Conservation (phyloP, 2,329 filamentous ascomycete genomes). For the Fusarium nanum region DNA sequence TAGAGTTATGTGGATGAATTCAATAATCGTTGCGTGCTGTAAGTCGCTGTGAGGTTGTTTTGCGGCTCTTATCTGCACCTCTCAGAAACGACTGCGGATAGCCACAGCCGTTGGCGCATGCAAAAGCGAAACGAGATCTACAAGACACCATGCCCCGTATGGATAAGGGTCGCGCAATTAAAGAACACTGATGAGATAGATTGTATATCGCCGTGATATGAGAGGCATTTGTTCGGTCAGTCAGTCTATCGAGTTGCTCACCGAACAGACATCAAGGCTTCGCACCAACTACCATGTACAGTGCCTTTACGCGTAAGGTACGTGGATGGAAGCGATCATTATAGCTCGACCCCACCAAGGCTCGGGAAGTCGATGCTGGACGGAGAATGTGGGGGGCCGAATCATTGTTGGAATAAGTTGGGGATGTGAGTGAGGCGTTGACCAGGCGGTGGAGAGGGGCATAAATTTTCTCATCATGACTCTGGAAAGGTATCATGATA, state of each 20-base stretch:
- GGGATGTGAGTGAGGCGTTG: slow-evolving; percentile 32
- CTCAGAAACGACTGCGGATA: slow-evolving; percentile 22
- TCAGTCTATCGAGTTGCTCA: slow-evolving; percentile 23
- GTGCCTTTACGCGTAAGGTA: slow-evolving; percentile 33
- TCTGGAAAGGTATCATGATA: slow-evolving; percentile 7
- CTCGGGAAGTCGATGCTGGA: slow-evolving; percentile 42
- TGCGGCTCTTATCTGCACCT: slow-evolving; percentile 41
- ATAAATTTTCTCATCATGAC: slow-evolving; percentile 37
- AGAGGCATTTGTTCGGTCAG: slow-evolving; percentile 21
- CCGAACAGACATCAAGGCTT: slow-evolving; percentile 28
- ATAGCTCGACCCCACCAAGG: slow-evolving; percentile 36
- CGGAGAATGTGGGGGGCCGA: slow-evolving; percentile 45
- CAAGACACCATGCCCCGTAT: slow-evolving; percentile 38
- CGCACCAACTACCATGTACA: slow-evolving; percentile 7
- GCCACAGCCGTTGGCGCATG: slow-evolving; percentile 40
- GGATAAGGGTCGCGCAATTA: slow-evolving; percentile 28
- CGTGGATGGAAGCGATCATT: slow-evolving; percentile 16
- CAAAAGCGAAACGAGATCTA: slow-evolving; percentile 31
- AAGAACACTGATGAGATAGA: slow-evolving; percentile 7
- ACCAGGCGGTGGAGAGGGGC: slow-evolving; percentile 42
- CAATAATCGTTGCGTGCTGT: slow-evolving; percentile 9
- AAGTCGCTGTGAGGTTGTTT: slow-evolving; percentile 14
- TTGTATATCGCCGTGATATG: slow-evolving; percentile 5
- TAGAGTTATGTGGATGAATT: slow-evolving; percentile 21
- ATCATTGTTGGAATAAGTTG: slow-evolving; percentile 42